phyloP scores from a whole-genome alignment of 306 rosid genomes.

The Herpetospermum pedunculosum region DNA sequence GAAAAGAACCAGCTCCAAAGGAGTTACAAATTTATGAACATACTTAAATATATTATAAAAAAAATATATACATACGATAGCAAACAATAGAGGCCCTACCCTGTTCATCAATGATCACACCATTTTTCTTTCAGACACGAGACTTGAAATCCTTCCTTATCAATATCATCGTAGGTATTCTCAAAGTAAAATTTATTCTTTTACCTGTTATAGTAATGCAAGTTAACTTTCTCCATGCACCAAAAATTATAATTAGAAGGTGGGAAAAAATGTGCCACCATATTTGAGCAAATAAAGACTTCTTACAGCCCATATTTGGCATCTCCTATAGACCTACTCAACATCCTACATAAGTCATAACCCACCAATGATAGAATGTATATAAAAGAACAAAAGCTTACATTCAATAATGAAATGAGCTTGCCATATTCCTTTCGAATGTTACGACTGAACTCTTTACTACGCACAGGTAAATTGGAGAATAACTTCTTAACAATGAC shows the following conservation, averaged over 20 bases:
- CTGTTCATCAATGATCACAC: background rate
- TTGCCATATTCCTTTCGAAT: constrained; percentile 90
- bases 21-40: background rate
- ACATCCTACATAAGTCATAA: background rate
- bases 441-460: constrained; percentile 79
- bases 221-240: background rate
- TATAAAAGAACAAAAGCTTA: constrained; percentile 21
- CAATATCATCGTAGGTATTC: background rate
- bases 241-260: background rate
- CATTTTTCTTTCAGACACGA: background rate
- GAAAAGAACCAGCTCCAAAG: background rate
- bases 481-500: constrained; percentile 72
- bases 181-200: background rate
- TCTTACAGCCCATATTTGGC: background rate
- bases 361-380: background rate
- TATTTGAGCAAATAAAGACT: background rate
- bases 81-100: background rate
- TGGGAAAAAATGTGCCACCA: background rate
- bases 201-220: background rate
- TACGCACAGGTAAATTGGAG: constrained; percentile 66
- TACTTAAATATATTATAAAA: background rate
- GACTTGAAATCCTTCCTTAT: background rate
- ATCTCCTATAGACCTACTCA: background rate
- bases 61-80: background rate
- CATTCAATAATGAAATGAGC: constrained; percentile 77